Conservation (phyloP, 2,329 filamentous ascomycete genomes). For the Fusarium xyrophilum region DNA sequence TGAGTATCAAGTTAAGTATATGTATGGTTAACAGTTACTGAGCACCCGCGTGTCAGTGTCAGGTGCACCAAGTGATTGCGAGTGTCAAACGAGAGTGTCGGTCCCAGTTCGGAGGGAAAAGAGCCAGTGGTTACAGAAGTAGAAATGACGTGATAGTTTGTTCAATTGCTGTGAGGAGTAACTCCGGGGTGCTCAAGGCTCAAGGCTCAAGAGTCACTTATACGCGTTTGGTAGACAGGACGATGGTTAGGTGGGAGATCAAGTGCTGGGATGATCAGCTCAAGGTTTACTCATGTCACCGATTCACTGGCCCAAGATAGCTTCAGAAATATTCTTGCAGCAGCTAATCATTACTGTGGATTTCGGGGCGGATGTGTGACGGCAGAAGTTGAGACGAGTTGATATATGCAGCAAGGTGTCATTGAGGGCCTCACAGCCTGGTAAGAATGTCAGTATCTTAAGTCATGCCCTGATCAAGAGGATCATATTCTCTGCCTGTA, state of each 20-base stretch:
- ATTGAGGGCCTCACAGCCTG: constrained; percentile 3
- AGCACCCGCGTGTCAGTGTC: constrained; percentile 10
- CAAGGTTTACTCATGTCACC: not conserved
- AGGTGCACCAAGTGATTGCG: not conserved
- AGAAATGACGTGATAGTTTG: not conserved
- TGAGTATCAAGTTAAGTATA: not conserved
- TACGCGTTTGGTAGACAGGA: not conserved
- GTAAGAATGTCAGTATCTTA: not conserved
- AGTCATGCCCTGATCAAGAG: not conserved
- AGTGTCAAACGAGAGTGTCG: not conserved
- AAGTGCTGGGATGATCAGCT: constrained; percentile 2
- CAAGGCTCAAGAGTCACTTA: not conserved
- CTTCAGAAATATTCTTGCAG: not conserved
- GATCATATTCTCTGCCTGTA: not conserved
- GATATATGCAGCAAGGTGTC: constrained; percentile 3
- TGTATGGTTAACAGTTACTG: constrained; percentile 5
- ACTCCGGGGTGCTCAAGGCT: not conserved
- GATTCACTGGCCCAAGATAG: not conserved
- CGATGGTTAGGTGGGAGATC: not conserved
- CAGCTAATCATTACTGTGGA: not conserved
- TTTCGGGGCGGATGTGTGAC: not conserved
- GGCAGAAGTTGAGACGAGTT: not conserved
- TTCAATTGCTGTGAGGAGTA: not conserved
- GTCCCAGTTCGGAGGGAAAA: not conserved
- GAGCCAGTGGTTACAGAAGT: not conserved